These are phyloP conservation scores for Lactarius evosmus DNA, from an alignment of 768 basidiomycete species.

Conservation along the genomic window DNA sequence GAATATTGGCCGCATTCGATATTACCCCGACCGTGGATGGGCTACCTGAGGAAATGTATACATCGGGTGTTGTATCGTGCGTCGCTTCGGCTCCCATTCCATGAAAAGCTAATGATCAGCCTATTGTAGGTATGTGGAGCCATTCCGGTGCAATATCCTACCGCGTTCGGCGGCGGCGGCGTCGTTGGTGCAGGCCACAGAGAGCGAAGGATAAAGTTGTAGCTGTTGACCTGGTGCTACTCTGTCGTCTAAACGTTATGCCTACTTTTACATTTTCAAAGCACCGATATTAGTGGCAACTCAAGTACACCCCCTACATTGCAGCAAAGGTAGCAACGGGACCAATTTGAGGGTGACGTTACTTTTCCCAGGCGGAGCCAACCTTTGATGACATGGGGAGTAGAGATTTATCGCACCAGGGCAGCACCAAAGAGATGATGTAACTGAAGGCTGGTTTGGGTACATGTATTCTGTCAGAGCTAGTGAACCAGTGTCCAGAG, in stretches of 20 bases:
- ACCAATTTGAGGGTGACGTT: too few species aligned
- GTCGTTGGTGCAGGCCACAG: background rate
- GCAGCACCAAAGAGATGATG: too few species aligned
- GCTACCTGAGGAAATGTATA: background rate
- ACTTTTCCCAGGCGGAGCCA: too few species aligned
- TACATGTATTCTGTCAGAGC: too few species aligned
- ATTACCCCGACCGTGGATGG: background rate
- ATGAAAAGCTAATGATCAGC: background rate
- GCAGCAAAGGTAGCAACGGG: too few species aligned
- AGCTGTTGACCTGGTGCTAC: background rate
- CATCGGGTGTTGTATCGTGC: background rate
- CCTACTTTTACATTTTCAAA: background rate
- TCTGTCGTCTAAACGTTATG: too few species aligned
- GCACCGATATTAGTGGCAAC: background rate
- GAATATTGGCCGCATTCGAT: background rate
- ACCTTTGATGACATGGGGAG: too few species aligned
- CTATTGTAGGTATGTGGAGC: background rate
- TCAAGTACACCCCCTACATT: too few species aligned
- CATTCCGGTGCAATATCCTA: background rate
- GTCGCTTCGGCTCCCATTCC: background rate
- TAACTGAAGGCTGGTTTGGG: too few species aligned
- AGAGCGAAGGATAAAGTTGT: background rate
- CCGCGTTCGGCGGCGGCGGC: background rate
- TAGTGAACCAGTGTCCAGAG: too few species aligned
- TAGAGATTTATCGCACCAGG: too few species aligned